Percentiles rank a stretch among this genome's conserved stretches.
phyloP scores from a whole-genome alignment of 164 flowering plant genomes.

The Nelumbo lutea region DNA sequence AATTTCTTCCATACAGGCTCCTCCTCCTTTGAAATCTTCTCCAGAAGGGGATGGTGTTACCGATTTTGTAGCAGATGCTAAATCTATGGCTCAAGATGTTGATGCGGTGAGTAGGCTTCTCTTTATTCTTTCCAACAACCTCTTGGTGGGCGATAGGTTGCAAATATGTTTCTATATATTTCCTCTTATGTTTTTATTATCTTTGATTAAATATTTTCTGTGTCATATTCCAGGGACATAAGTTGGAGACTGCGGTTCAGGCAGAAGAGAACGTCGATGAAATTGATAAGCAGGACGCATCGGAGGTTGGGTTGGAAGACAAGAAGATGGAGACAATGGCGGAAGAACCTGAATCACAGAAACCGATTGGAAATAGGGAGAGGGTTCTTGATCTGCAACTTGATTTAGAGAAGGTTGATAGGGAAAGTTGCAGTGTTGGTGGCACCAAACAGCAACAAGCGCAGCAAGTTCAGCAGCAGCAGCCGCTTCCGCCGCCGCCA shows the following conservation, averaged over 20 bases:
- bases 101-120: conserved; percentile 41
- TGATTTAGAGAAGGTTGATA: conserved; percentile 56
- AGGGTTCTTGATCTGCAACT: conserved; percentile 47
- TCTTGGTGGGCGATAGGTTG: not conserved
- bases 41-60: conserved; percentile 55
- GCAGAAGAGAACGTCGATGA: conserved; percentile 29
- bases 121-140: not conserved
- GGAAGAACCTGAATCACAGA: conserved; percentile 35
- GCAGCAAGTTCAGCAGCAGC: conserved; percentile 11
- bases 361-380: conserved; percentile 28
- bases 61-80: conserved; percentile 33
- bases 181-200: not conserved
- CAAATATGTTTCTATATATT: not conserved
- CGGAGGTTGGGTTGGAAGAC: conserved; percentile 22
- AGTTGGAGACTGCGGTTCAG: conserved; percentile 24
- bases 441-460: conserved; percentile 6
- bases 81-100: conserved; percentile 30
- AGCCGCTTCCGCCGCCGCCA: conserved; percentile 9
- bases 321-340: conserved; percentile 23
- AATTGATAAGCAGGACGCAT: conserved; percentile 19
- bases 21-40: conserved; percentile 59
- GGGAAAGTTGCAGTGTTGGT: conserved; percentile 30
- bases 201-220: not conserved
- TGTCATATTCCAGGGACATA: conserved; percentile 20
- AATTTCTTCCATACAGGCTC: conserved; percentile 35